Evolutionary conservation across 2,329 filamentous ascomycete species (phyloP).

Genomic region (Colletotrichum caudatum): DNA sequence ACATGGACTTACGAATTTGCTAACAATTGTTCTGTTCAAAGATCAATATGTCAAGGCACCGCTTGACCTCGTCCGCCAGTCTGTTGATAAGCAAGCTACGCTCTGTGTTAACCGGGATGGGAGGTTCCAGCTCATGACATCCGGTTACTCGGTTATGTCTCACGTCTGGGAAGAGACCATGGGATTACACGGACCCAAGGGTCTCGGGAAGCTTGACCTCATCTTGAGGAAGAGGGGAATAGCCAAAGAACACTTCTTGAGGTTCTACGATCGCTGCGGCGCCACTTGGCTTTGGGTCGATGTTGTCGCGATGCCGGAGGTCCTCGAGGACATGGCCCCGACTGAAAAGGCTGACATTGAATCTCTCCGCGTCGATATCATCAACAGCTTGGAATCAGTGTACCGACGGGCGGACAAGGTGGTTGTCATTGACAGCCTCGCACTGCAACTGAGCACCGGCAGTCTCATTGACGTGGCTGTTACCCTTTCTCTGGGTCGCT

Average conservation of each 20-base stretch:
- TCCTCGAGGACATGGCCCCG: not conserved
- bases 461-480: not conserved
- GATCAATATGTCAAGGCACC: not conserved
- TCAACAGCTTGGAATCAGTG: not conserved
- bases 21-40: too few relatives aligned
- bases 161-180: slow-evolving; percentile 2
- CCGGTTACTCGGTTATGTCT: not conserved
- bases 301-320: not conserved
- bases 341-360: not conserved
- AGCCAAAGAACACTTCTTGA: not conserved
- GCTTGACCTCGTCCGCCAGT: not conserved
- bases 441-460: not conserved
- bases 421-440: not conserved
- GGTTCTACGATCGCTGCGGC: not conserved
- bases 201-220: not conserved
- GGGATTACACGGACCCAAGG: not conserved
- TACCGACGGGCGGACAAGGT: not conserved
- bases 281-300: not conserved
- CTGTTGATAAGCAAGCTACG: not conserved
- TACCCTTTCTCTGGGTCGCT: not conserved
- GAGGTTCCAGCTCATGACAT: not conserved
- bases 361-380: not conserved
- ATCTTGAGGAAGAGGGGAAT: not conserved
- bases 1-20: too few relatives aligned
- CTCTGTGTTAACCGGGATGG: not conserved